Conservation (phyloP, 75 land plant genomes). For the Pseudotsuga menziesii region DNA sequence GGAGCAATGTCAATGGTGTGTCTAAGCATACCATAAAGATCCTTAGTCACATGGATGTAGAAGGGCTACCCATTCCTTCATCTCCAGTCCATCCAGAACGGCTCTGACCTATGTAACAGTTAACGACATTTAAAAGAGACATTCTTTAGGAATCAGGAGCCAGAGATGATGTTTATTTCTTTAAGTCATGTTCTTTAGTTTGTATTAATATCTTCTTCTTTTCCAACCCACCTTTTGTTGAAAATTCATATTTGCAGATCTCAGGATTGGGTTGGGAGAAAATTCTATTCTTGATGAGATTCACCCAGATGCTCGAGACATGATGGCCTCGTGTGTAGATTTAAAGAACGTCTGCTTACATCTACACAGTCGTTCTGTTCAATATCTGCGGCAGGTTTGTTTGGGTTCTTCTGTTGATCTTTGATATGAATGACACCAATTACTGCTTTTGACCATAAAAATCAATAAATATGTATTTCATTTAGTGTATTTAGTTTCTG, state of each 20-base stretch:
- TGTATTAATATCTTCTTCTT: not conserved
- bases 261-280: conserved; percentile 26
- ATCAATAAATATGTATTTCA: not conserved
- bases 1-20: no score
- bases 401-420: not conserved
- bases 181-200: not conserved
- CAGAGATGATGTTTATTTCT: not conserved
- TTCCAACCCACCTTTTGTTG: not conserved
- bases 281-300: conserved; percentile 23
- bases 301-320: conserved; percentile 25
- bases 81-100: no score
- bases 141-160: not conserved
- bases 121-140: no score
- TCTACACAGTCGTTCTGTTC: conserved; percentile 11
- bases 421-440: not conserved
- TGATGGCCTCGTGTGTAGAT: conserved; percentile 29
- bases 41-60: no score
- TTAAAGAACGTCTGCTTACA: conserved; percentile 18
- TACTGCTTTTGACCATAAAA: not conserved
- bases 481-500: not conserved
- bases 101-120: no score
- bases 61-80: no score
- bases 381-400: conserved; percentile 16
- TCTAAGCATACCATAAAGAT: no score
- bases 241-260: conserved; percentile 8